phyloP scores from a whole-genome alignment of 2,329 filamentous ascomycete genomes.

The Didymellaceae sp. region DNA sequence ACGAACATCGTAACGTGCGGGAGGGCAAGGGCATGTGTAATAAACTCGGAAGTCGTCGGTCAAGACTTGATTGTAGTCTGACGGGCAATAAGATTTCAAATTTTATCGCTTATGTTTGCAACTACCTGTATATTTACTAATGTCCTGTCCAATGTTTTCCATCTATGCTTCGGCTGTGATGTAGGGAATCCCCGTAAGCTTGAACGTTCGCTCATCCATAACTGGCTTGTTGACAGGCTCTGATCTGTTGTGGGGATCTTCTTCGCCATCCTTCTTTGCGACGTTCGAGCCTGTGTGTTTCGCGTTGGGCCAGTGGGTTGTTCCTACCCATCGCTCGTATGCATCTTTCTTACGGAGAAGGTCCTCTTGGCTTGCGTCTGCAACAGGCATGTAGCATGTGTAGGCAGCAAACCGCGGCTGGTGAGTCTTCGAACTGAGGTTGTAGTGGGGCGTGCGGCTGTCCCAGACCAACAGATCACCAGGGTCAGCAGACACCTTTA shows the following conservation, averaged over 20 bases:
- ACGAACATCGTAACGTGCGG: too few species aligned
- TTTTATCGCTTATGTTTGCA: too few species aligned
- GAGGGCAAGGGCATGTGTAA: too few species aligned
- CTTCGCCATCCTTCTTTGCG: constrained; percentile 40
- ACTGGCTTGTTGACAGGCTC: constrained; percentile 51
- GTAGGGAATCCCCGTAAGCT: constrained; percentile 58
- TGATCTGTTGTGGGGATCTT: constrained; percentile 45
- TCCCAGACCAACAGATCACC: constrained; percentile 58
- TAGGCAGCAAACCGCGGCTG: constrained; percentile 42
- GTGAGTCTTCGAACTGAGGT: constrained; percentile 37
- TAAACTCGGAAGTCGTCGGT: too few species aligned
- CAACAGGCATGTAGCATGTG: constrained; percentile 48
- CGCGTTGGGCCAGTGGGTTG: constrained; percentile 48
- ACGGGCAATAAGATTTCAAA: too few species aligned
- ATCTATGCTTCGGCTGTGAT: constrained; percentile 34
- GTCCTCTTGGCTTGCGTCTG: constrained; percentile 44
- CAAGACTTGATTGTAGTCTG: too few species aligned
- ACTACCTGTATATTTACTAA: too few species aligned
- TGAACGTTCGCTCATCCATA: constrained; percentile 53
- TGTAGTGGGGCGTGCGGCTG: constrained; percentile 49
- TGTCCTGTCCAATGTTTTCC: too few species aligned
- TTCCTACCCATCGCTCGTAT: constrained; percentile 38
- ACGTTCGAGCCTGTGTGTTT: constrained; percentile 42
- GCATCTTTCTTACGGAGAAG: constrained; percentile 43
- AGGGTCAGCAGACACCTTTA: constrained; percentile 52